Evolutionary conservation across 139 green algal genomes (phyloP).

Genomic region (Diplosphaera chodatii): DNA sequence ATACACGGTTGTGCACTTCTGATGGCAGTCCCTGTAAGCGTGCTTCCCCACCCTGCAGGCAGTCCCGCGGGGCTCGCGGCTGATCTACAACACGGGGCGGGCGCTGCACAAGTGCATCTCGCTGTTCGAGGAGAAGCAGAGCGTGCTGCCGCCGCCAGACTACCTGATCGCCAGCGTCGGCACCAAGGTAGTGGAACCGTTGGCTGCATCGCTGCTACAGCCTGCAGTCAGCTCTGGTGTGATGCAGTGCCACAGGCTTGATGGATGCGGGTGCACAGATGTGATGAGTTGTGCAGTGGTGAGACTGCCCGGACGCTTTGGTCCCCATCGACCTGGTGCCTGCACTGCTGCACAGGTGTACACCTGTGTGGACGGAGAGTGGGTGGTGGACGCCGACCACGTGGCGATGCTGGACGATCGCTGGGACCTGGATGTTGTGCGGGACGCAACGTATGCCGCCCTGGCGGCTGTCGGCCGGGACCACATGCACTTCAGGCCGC

Average conservation of each 20-base stretch:
- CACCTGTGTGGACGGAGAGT: constrained; percentile 12
- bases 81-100: constrained; percentile 44
- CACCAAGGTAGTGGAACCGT: constrained; percentile 57
- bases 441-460: constrained; percentile 58
- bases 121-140: constrained; percentile 48
- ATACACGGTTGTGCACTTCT: too few relatives aligned
- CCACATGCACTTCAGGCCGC: constrained; percentile 71
- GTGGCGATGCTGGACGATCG: constrained; percentile 39
- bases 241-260: too few relatives aligned
- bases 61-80: not conserved
- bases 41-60: too few relatives aligned
- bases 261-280: too few relatives aligned
- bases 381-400: constrained; percentile 57
- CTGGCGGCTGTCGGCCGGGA: constrained; percentile 60
- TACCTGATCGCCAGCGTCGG: constrained; percentile 73
- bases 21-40: too few relatives aligned
- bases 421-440: constrained; percentile 58
- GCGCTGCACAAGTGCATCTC: constrained; percentile 46
- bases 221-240: too few relatives aligned
- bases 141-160: constrained; percentile 63
- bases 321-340: too few relatives aligned
- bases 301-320: too few relatives aligned
- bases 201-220: too few relatives aligned
- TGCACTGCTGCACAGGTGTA: not conserved
- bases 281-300: too few relatives aligned